Evolutionary conservation across 768 basidiomycete genomes (phyloP), one percentile per base, ranked within the genome.

Genomic region (Galerina marginata): DNA sequence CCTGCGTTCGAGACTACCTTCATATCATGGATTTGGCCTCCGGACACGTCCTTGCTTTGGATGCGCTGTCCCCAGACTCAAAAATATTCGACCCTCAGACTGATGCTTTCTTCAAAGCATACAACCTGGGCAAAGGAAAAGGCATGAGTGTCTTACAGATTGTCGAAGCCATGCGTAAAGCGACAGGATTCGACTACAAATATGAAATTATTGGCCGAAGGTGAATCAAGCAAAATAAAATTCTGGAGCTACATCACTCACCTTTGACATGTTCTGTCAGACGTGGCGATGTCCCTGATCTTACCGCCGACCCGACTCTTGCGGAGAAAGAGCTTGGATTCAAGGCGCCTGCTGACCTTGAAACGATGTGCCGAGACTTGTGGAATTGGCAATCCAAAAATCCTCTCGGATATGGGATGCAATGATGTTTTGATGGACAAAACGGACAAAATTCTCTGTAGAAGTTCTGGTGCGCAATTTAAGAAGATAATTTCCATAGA

Each of bases 361-460:
- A 95, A 63, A 88, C 89, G 57, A 99, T 99, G 94, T 99, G 97
- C 75, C 81, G 86, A 57, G 97, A 99, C 75, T 80, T 97, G 67
- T 99, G 97, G 97, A 96, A 96, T 78, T 99, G 96, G 94, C 96
- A 99, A 79, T 87, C 86, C n/a, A 92, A 87, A 74, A 93, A 97
- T 68, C 93, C 92, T 6, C 71, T 84, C 33, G 95, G 95, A 2
- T 97, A 92, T 63, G 81, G 69, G 25, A 75, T 75, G 52, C 56
- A 68, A 67, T 67, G 62, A 63, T 56, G 29, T 7, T 33, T 33
- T 16, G n/a, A 48, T 42, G 23, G 16, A 50, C 46, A 58, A 37
- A 12, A 40, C 16, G 20, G 56, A 29, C 29, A 33, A 36, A 38
- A 15, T 45, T 12, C 29, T 59, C 7, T 42, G 38, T 54, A 50